Percentiles rank a stretch among this genome's conserved stretches.
Conservation (phyloP, 805 yeast species). For the Saccharomycopsis lassenensis region DNA sequence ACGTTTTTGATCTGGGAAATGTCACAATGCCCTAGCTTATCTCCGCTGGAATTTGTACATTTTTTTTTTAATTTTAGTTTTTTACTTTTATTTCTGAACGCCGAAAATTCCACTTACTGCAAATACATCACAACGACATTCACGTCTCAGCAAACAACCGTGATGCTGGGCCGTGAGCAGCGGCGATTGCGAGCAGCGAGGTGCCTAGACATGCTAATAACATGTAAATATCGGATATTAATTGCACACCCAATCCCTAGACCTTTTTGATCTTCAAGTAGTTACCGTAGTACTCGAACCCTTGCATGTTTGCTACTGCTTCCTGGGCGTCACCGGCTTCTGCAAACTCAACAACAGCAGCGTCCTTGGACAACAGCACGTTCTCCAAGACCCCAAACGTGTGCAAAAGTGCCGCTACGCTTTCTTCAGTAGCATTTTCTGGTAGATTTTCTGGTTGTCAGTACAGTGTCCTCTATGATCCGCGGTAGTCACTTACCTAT, state of each 20-base stretch:
- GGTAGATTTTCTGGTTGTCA: background rate
- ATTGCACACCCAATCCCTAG: too few species aligned
- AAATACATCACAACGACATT: background rate
- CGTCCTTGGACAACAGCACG: too few species aligned
- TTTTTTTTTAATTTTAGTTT: too few species aligned
- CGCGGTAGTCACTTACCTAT: background rate
- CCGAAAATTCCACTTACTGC: slow-evolving; percentile 1
- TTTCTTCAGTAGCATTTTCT: background rate
- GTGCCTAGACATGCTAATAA: too few species aligned
- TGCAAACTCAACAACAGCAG: slow-evolving; percentile 4
- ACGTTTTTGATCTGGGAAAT: too few species aligned
- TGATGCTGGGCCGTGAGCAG: background rate
- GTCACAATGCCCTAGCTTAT: too few species aligned
- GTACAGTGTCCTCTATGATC: background rate
- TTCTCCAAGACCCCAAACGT: too few species aligned
- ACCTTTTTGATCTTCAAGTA: slow-evolving; percentile 11
- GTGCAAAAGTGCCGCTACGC: too few species aligned
- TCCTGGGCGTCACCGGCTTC: slow-evolving; percentile 9
- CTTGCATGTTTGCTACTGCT: slow-evolving; percentile 12
- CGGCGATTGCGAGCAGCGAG: background rate
- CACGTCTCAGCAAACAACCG: slow-evolving; percentile 12
- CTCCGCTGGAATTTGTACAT: too few species aligned
- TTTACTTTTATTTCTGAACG: too few species aligned
- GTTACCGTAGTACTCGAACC: slow-evolving; percentile 10
- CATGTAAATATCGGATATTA: too few species aligned